Percentiles rank a stretch among this genome's conserved stretches.
phyloP scores from a whole-genome alignment of 139 green algal species.

The Choricystis sp. region DNA sequence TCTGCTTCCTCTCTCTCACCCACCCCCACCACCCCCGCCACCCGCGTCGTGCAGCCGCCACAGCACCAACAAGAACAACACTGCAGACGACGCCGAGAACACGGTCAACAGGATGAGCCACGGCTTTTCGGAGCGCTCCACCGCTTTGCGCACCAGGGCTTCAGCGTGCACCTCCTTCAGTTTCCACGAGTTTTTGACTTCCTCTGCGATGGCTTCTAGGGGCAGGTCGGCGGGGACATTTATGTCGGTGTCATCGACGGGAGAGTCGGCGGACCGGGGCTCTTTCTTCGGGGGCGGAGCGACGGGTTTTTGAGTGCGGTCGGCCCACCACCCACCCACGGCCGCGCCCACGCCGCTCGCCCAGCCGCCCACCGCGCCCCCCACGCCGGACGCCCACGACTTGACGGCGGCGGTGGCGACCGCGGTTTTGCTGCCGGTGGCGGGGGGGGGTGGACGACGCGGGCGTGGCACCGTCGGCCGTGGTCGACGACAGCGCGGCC shows the following conservation, averaged over 20 bases:
- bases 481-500: no score
- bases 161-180: constrained; percentile 44
- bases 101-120: constrained; percentile 61
- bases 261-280: not conserved
- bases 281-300: not conserved
- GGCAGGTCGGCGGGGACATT: constrained; percentile 60
- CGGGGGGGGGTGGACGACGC: not conserved
- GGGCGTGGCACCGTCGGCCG: not conserved
- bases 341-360: no score
- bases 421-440: not conserved
- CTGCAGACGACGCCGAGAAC: constrained; percentile 32
- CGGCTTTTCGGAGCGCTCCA: constrained; percentile 31
- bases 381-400: not conserved
- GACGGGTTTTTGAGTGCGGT: not conserved
- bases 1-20: not conserved
- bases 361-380: not conserved
- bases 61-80: constrained; percentile 53
- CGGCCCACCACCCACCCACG: not conserved
- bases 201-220: constrained; percentile 66
- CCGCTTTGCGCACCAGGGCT: constrained; percentile 30
- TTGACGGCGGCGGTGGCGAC: not conserved
- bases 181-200: constrained; percentile 45
- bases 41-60: constrained; percentile 15
- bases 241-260: constrained; percentile 33
- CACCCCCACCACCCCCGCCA: not conserved